Base-by-base conservation (phyloP, 2,329 filamentous ascomycete species). In the Talaromyces sp. region DNA sequence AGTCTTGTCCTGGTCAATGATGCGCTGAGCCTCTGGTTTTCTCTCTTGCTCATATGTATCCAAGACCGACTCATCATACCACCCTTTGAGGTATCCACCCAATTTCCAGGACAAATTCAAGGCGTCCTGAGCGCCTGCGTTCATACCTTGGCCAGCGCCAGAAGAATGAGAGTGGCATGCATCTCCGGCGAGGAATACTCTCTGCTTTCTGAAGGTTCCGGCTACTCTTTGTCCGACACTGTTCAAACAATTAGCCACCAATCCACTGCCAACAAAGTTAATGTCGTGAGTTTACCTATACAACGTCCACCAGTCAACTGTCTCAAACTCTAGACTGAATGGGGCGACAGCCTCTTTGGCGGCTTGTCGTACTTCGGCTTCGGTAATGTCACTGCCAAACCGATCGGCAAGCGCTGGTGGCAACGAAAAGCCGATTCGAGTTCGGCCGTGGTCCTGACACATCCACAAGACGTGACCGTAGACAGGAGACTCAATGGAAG, bases 1-100 rank as follows among this genome's bases (percentile, higher is more conserved):
- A 35, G 39, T 43, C 43, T 60, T 43, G 39, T 60, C 57, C 10
- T 60, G 43, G 17, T 60, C 43, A 43, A 60, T 60, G 43, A 60
- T 41, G 19, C 43, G 39, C 22, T 43, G 39, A 8, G 57, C 57
- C 17, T 60, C 43, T 3, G 43, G 59, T 10, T 19, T 45, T 39
- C 59, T 49, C 47, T 61, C 59, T 10, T 37, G n/a, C 27, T 61
- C 43, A n/a, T 61, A 61, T 27, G 59, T 61, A 22, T 61, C 59
- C n/a, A 61, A 37, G 43, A 61, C 11, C 5, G 49, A 52, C 11
- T 52, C 49, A 33, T 52, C 49, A n/a, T 52, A 52, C 49, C 49
- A 52, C 15, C 49, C 49, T 52, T 52, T 52, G 25, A 52, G 49
- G 9, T 31, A 52, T n/a, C 49, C 49, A 52, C 49, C 49, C 27